Conservation (phyloP, 495 filamentous ascomycete genomes). For the Talaromyces trachyspermus region DNA sequence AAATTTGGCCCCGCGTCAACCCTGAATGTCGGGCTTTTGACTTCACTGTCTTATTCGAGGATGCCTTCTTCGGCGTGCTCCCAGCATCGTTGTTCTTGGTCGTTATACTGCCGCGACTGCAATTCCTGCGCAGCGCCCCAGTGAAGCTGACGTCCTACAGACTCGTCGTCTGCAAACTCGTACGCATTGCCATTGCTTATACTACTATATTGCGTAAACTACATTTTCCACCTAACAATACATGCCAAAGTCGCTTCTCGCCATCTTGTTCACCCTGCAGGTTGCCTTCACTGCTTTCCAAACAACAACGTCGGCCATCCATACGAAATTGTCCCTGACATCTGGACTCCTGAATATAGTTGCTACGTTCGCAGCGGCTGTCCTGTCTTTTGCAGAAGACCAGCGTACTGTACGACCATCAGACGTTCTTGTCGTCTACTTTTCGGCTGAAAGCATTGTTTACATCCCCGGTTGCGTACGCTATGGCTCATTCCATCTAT, state of each 20-base stretch:
- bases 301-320: background rate
- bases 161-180: slow-evolving; percentile 35
- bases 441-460: slow-evolving; percentile 51
- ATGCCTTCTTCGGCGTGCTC: slow-evolving; percentile 25
- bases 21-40: slow-evolving; percentile 42
- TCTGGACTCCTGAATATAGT: slow-evolving; percentile 37
- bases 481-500: slow-evolving; percentile 47
- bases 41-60: slow-evolving; percentile 55
- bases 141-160: slow-evolving; percentile 36
- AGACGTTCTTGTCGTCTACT: slow-evolving; percentile 49
- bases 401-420: slow-evolving; percentile 49
- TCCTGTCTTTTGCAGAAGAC: slow-evolving; percentile 52
- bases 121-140: slow-evolving; percentile 19
- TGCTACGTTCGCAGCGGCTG: slow-evolving; percentile 29
- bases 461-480: slow-evolving; percentile 48
- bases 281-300: slow-evolving; percentile 3
- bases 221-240: background rate
- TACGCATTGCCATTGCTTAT: slow-evolving; percentile 28
- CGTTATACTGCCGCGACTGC: background rate
- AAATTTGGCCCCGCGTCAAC: background rate
- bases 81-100: slow-evolving; percentile 20
- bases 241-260: background rate
- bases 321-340: slow-evolving; percentile 36
- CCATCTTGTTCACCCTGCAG: background rate
- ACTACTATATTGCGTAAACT: slow-evolving; percentile 37